These are phyloP conservation scores for Daedaleopsis nitida DNA, from an alignment of 768 basidiomycete genomes.

Conservation along the genomic window DNA sequence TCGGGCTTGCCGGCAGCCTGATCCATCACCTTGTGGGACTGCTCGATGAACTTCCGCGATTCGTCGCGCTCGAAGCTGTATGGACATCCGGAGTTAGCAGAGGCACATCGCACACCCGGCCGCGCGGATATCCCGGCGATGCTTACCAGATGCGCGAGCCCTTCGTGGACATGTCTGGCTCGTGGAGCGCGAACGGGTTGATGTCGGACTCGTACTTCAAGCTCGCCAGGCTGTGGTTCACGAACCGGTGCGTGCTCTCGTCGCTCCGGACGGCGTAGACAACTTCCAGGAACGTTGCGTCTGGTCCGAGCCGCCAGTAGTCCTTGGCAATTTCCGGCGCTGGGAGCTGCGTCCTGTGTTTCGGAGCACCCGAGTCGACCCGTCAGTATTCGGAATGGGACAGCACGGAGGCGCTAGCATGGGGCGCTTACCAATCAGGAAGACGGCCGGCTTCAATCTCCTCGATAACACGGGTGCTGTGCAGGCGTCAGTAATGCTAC, in stretches of 20 bases:
- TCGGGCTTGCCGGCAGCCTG: slow-evolving; percentile 20
- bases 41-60: slow-evolving; percentile 61
- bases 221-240: slow-evolving; percentile 94
- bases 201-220: slow-evolving; percentile 75
- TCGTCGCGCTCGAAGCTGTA: slow-evolving; percentile 68
- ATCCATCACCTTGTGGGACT: slow-evolving; percentile 59
- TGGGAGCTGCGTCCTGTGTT: slow-evolving; percentile 58
- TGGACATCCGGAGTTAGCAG: slow-evolving; percentile 14
- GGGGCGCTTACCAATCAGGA: slow-evolving; percentile 68
- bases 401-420: neutral
- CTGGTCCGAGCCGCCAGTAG: slow-evolving; percentile 80
- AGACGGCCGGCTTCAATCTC: slow-evolving; percentile 83
- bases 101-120: too few relatives aligned
- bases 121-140: neutral
- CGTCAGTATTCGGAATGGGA: neutral
- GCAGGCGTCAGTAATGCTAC: neutral
- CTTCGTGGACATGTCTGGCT: slow-evolving; percentile 85
- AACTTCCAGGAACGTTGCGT: slow-evolving; percentile 84
- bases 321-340: slow-evolving; percentile 92
- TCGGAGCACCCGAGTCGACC: neutral
- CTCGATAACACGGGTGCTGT: slow-evolving; percentile 76
- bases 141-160: slow-evolving; percentile 70
- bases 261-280: slow-evolving; percentile 92
- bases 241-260: slow-evolving; percentile 91
- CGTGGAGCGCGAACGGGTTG: slow-evolving; percentile 87